Percentiles rank a stretch among this genome's conserved stretches.
phyloP scores from a whole-genome alignment of 2,329 filamentous ascomycete species.

The Trichoderma sp. region DNA sequence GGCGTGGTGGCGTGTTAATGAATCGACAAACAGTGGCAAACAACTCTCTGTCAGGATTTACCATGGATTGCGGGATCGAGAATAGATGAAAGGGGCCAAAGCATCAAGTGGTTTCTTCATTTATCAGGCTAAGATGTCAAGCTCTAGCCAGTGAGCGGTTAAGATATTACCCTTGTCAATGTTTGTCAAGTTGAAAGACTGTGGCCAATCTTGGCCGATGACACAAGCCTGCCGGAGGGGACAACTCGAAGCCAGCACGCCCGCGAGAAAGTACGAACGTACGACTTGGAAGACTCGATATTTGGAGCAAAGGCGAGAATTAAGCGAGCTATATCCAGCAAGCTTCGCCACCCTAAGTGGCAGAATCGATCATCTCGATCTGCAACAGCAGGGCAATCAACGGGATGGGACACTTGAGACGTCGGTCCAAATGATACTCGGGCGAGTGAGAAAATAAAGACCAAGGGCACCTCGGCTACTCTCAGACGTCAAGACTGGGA shows the following conservation, averaged over 20 bases:
- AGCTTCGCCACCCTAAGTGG: constrained; percentile 12
- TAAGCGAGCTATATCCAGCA: constrained; percentile 11
- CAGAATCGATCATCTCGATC: constrained; percentile 16
- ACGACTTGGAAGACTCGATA: background rate
- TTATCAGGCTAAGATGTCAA: background rate
- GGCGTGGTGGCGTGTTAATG: background rate
- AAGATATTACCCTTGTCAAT: background rate
- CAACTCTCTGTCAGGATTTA: background rate
- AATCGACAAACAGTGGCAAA: background rate
- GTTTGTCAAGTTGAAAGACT: background rate
- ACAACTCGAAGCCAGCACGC: background rate
- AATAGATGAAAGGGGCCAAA: background rate
- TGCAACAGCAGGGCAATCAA: background rate
- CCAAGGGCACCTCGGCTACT: background rate
- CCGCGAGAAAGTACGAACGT: background rate
- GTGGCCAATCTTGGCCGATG: background rate
- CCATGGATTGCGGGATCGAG: background rate
- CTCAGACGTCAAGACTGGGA: background rate
- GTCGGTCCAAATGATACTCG: background rate
- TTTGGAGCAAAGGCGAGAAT: background rate
- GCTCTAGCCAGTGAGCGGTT: background rate
- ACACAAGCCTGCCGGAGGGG: background rate
- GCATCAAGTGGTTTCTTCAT: background rate
- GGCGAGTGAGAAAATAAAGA: background rate
- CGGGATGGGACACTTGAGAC: background rate